These are phyloP conservation scores for Mallotus repandus DNA, from an alignment of 441 rosid species.

Conservation along the genomic window DNA sequence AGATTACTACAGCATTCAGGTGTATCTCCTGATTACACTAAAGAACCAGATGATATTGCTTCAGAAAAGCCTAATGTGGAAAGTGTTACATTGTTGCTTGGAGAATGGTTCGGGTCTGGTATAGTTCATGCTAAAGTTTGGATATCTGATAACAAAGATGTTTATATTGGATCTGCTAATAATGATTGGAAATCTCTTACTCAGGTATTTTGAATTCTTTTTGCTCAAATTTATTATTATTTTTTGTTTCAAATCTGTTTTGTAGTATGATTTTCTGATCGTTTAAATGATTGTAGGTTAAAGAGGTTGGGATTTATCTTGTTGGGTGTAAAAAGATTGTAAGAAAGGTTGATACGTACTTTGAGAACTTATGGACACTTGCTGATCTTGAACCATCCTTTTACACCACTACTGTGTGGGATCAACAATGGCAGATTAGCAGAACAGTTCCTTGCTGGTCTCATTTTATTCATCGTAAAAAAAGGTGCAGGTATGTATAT, in stretches of 20 bases:
- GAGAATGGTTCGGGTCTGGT: constrained; percentile 87
- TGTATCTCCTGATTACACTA: constrained; percentile 65
- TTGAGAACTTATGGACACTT: constrained; percentile 67
- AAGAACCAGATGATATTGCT: constrained; percentile 71
- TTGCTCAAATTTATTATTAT: not conserved
- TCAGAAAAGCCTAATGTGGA: constrained; percentile 70
- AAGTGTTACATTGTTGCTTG: constrained; percentile 57
- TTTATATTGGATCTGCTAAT: constrained; percentile 89
- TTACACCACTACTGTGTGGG: constrained; percentile 47
- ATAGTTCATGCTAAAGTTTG: constrained; percentile 88
- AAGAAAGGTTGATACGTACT: constrained; percentile 50
- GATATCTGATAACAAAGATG: constrained; percentile 71
- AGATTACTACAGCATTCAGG: constrained; percentile 82
- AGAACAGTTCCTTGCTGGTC: constrained; percentile 97
- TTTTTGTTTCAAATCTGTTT: not conserved
- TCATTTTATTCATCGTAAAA: constrained; percentile 51
- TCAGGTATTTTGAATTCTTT: constrained; percentile 44
- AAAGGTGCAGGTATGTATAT: constrained; percentile 54
- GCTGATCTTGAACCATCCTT: constrained; percentile 53
- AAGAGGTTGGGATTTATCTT: constrained; percentile 85
- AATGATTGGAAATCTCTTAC: constrained; percentile 95
- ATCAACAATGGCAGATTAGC: constrained; percentile 70
- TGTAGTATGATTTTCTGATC: constrained; percentile 10
- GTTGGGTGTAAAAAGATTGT: constrained; percentile 62
- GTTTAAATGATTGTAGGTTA: constrained; percentile 48